Evolutionary conservation across 1,284 basidiomycete species (phyloP), one percentile per base, ranked within the genome.

Genomic region (Bjerkandera adusta): DNA sequence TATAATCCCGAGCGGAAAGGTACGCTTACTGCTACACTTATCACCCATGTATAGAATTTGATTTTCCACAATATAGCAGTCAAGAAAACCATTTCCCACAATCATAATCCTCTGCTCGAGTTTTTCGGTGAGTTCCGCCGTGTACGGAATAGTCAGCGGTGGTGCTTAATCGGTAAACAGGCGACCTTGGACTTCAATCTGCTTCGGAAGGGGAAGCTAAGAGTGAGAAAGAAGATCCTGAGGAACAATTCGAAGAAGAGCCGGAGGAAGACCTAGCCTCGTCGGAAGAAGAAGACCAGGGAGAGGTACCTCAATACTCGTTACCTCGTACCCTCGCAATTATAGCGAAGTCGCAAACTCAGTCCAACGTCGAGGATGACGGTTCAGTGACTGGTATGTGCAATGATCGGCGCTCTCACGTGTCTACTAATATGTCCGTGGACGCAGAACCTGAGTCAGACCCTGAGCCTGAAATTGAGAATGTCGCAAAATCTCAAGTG

Each of bases 91-190:
- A 39, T 3, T 20, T 49, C 49, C 2, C 20, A 25, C 3, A 47
- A 45, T 18, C 45, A 45, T 21, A 61, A 61, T 36, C 49, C 57
- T 3, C 42, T 61, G 1, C 6, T 50, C 18, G 47, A 58, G 37
- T 57, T 50, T 30, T 61, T 61, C 27, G 51, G 60, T 61, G 45
- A 24, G 43, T 11, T 11, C 27, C 33, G 15, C 16, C 4, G 18
- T 18, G 6, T 13, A n/a, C 20, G 11, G 26, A 18, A 15, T 5
- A 12, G 26, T 18, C 18, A 10, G 1, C 15, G 18, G 13, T 21
- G 4, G 1, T 6, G 15, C 30, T 24, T 15, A 11, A 6, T 21
- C 18, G n/a, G 3, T 29, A 15, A 21, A 2, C 27, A 60, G 58
- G 51, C 1, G 40, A 54, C 10, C 32, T 60, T 0, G 57, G 55